These are phyloP conservation scores for Globisporangium cylindrosporum DNA, from an alignment of 352 stramenopile genomes.

Conservation along the genomic window DNA sequence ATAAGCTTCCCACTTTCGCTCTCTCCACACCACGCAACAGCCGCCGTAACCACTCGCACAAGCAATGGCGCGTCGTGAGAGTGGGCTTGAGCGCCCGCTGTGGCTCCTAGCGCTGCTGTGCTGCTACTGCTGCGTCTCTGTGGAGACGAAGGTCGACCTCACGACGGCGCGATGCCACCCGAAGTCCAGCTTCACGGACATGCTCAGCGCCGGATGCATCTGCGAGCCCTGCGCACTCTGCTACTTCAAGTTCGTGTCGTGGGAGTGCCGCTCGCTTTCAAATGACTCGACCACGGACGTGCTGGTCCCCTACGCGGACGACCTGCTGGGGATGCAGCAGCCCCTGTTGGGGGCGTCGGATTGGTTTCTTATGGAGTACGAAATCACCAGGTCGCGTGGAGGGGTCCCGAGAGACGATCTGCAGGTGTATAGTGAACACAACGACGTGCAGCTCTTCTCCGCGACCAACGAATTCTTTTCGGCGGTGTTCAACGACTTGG, in stretches of 20 bases:
- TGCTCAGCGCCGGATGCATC: conserved; percentile 27
- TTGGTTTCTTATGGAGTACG: conserved; percentile 32
- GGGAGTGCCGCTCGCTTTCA: conserved; percentile 14
- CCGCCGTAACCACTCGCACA: not conserved
- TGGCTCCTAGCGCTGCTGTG: not conserved
- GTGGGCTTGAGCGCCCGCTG: not conserved
- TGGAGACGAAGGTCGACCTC: conserved; percentile 4
- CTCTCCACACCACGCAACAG: not conserved
- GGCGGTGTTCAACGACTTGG: conserved; percentile 25
- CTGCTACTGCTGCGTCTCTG: not conserved
- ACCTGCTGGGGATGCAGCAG: conserved; percentile 19
- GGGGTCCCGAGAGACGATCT: conserved; percentile 24
- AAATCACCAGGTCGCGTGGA: conserved; percentile 26
- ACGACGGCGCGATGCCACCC: conserved; percentile 13
- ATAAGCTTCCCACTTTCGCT: not conserved
- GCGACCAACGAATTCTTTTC: conserved; percentile 29
- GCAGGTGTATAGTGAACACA: conserved; percentile 17
- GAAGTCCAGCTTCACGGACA: conserved; percentile 15
- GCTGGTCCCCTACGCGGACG: conserved; percentile 10
- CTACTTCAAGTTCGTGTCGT: conserved; percentile 23
- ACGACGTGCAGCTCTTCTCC: conserved; percentile 24
- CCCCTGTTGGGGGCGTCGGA: conserved; percentile 20
- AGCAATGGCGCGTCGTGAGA: not conserved
- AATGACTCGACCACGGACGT: conserved; percentile 7
- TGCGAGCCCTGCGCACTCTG: conserved; percentile 30